A percentile compares a stretch with the other conserved stretches of the same genome.
Conservation (phyloP, 768 basidiomycete genomes). For the Chalciporus piperatus region DNA sequence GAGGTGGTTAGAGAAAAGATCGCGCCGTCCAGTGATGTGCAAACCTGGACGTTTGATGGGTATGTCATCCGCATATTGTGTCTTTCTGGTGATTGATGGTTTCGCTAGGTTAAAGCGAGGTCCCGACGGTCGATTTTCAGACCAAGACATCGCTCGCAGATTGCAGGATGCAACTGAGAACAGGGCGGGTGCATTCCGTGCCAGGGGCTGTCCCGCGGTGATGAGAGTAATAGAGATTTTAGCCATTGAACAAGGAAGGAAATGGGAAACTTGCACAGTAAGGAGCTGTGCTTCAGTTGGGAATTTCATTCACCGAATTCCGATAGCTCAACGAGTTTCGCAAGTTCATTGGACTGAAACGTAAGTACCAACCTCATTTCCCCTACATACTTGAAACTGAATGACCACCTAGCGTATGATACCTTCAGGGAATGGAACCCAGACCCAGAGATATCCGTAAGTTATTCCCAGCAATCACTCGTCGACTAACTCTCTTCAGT, state of each 20-base stretch:
- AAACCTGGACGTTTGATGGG: slow-evolving; percentile 56
- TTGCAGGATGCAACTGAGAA: slow-evolving; percentile 60
- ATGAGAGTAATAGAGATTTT: slow-evolving; percentile 68
- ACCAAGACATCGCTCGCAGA: slow-evolving; percentile 59
- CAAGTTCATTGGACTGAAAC: slow-evolving; percentile 66
- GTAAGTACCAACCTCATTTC: slow-evolving; percentile 34
- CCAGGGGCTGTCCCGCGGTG: slow-evolving; percentile 64
- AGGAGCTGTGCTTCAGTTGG: slow-evolving; percentile 19
- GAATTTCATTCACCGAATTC: not conserved
- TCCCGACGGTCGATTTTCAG: slow-evolving; percentile 53
- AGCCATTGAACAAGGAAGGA: slow-evolving; percentile 62
- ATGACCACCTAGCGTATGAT: slow-evolving; percentile 45
- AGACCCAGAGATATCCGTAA: slow-evolving; percentile 51
- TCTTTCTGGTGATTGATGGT: not conserved
- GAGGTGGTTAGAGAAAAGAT: slow-evolving; percentile 10
- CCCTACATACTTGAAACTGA: slow-evolving; percentile 6
- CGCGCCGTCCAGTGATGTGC: slow-evolving; percentile 21
- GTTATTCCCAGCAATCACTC: slow-evolving; percentile 10
- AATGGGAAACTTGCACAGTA: slow-evolving; percentile 73
- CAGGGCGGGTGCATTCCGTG: slow-evolving; percentile 61
- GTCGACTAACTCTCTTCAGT: slow-evolving; percentile 33
- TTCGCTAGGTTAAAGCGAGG: slow-evolving; percentile 48
- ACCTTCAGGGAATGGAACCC: slow-evolving; percentile 75
- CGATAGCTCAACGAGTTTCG: slow-evolving; percentile 67
- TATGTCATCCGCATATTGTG: slow-evolving; percentile 15